Base-by-base conservation (phyloP, 768 basidiomycete species). In the Peribolospora kevripleyi region DNA sequence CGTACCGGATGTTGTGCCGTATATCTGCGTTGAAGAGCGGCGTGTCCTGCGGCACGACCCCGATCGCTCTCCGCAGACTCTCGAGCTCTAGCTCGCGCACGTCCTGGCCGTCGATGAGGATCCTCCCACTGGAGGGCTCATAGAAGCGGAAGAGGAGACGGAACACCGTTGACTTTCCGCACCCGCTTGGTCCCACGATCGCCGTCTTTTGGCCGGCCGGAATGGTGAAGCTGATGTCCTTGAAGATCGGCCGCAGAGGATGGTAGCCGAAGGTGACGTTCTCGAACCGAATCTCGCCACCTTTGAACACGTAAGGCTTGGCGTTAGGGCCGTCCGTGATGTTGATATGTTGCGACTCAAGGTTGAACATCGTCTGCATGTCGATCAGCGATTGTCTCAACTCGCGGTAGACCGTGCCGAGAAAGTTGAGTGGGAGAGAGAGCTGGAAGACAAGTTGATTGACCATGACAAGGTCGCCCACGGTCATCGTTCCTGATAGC, bases 391-490 rank as follows among this genome's bases (percentile, higher is more conserved):
- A 91, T 65, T 98, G 93, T 46, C 88, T 74, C 68, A 97, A 77
- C 66, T 98, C 93, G 50, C 93, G 84, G 64, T 98, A 98, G 52
- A 98, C 90, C 2, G 88, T 85, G 1, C 86, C 93, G 57, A 98
- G 71, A 70, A 98, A 98, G 69, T 97, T 97, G 58, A 98, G 77
- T 3, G 93, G 93, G 41, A 97, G 70, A 0, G 88, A 93, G 0
- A 98, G 71, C 64, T 98, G 93, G 72, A 98, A 98, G 42, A 97
- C 87, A 37, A 98, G 75, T 65, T 95, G 91, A 67, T 98, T 98
- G 61, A 93, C 82, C 91, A 98, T 97, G 61, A 98, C 93, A 10
- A 98, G 76, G 63, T 98, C 93, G 6, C 93, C 93, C 36, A 98
- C 76, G 4, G 90, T 93, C 91, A 98, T 97, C 0, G 84, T 86